Conservation (phyloP, 1,139 yeast genomes). For the Hanseniaspora sp. region DNA sequence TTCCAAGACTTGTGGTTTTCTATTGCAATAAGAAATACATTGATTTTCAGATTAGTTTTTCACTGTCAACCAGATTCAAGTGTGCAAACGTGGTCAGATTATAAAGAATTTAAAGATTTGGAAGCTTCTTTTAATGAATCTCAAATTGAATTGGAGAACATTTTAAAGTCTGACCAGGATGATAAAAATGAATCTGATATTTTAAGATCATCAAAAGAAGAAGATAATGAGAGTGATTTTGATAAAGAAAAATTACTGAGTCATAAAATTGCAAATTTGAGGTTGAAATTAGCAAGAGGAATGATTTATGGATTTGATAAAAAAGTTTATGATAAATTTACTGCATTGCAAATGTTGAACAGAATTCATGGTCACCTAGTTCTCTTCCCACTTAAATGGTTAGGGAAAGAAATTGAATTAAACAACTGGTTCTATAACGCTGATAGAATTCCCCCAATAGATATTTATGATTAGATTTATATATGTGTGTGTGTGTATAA, state of each 20-base stretch:
- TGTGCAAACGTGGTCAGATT: constrained; percentile 81
- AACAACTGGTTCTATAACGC: constrained; percentile 93
- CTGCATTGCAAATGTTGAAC: constrained; percentile 62
- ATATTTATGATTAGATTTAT: constrained; percentile 58
- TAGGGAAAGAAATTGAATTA: constrained; percentile 69
- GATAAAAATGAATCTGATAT: not conserved
- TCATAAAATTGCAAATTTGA: constrained; percentile 19
- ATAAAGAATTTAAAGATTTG: constrained; percentile 55
- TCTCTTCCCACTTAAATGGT: constrained; percentile 84
- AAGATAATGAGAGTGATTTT: constrained; percentile 13
- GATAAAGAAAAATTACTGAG: constrained; percentile 15
- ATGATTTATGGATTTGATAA: constrained; percentile 30
- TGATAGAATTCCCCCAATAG: constrained; percentile 90
- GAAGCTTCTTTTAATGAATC: constrained; percentile 45
- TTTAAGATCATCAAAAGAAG: constrained; percentile 8
- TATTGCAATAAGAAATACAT: constrained; percentile 74
- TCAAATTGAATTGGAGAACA: constrained; percentile 34
- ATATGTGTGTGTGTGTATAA: not conserved
- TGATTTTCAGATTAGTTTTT: constrained; percentile 71
- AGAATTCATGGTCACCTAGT: constrained; percentile 86
- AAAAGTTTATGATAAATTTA: constrained; percentile 56
- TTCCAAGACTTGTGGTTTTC: constrained; percentile 83
- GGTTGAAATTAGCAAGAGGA: constrained; percentile 26
- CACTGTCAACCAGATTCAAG: constrained; percentile 90
- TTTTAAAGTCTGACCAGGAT: constrained; percentile 18